A percentile compares a stretch with the other conserved stretches of the same genome.
Evolutionary conservation across 176 grass and related monocot genomes (phyloP).

Genomic region (Aegilops sharonensis): DNA sequence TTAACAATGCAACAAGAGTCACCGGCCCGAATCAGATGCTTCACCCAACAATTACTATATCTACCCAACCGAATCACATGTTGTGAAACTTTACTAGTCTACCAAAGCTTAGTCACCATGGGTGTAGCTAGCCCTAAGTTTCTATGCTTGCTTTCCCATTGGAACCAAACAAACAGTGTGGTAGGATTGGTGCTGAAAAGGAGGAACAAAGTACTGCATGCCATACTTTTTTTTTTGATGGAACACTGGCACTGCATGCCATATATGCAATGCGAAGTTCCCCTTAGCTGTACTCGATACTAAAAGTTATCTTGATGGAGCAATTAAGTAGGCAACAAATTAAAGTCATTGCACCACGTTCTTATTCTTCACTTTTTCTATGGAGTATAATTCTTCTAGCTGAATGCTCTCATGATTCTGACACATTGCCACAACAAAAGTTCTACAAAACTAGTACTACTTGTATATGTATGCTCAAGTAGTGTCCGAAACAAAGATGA

Average conservation of each 20-base stretch:
- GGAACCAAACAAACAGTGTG: slow-evolving; percentile 16
- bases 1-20: slow-evolving; percentile 14
- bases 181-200: slow-evolving; percentile 31
- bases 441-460: slow-evolving; percentile 5
- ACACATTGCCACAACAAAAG: slow-evolving; percentile 26
- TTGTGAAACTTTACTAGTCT: slow-evolving; percentile 34
- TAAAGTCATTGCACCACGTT: slow-evolving; percentile 34
- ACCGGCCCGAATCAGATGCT: slow-evolving; percentile 36
- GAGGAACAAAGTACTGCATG: not conserved
- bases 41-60: slow-evolving; percentile 29
- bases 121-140: slow-evolving; percentile 2
- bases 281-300: slow-evolving; percentile 29
- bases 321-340: slow-evolving; percentile 37
- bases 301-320: slow-evolving; percentile 24
- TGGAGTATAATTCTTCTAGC: slow-evolving; percentile 21
- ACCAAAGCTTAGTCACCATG: slow-evolving; percentile 23
- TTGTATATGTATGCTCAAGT: not conserved
- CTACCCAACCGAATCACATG: slow-evolving; percentile 24
- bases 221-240: not conserved
- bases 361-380: slow-evolving; percentile 36
- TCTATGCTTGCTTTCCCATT: slow-evolving; percentile 33
- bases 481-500: slow-evolving; percentile 28
- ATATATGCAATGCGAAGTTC: slow-evolving; percentile 18
- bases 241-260: not conserved
- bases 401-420: slow-evolving; percentile 37